Evolutionary conservation across 441 rosid genomes (phyloP).

Genomic region (Syzygium syzygioides): DNA sequence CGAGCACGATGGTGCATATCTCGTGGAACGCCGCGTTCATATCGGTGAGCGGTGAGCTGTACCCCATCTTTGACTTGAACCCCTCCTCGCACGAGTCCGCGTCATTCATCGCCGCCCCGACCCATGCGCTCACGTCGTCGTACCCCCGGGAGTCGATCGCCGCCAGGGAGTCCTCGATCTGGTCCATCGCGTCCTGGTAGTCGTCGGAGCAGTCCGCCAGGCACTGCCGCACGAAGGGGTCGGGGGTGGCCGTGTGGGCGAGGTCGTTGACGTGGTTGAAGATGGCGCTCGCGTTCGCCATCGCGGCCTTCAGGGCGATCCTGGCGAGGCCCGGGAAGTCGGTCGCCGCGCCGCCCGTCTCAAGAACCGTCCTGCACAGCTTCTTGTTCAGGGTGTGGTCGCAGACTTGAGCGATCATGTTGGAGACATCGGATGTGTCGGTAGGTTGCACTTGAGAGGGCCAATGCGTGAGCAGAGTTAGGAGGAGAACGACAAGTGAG

Average conservation of each 20-base stretch:
- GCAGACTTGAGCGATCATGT: neutral
- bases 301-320: neutral
- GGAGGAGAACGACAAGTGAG: neutral
- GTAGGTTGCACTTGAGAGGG: neutral
- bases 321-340: neutral
- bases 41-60: neutral
- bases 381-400: neutral
- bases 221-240: neutral
- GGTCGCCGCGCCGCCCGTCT: neutral
- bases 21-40: neutral
- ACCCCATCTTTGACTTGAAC: neutral
- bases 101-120: neutral
- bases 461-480: neutral
- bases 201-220: neutral
- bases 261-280: neutral
- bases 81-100: conserved; percentile 2
- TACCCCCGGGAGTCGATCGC: neutral
- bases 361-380: neutral
- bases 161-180: conserved; percentile 1
- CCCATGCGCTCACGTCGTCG: neutral
- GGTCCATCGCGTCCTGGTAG: conserved; percentile 1
- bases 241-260: neutral
- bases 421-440: neutral
- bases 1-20: neutral
- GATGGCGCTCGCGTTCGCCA: neutral